Base-by-base conservation (phyloP, 805 yeast species). In the Limtongia smithiae region DNA sequence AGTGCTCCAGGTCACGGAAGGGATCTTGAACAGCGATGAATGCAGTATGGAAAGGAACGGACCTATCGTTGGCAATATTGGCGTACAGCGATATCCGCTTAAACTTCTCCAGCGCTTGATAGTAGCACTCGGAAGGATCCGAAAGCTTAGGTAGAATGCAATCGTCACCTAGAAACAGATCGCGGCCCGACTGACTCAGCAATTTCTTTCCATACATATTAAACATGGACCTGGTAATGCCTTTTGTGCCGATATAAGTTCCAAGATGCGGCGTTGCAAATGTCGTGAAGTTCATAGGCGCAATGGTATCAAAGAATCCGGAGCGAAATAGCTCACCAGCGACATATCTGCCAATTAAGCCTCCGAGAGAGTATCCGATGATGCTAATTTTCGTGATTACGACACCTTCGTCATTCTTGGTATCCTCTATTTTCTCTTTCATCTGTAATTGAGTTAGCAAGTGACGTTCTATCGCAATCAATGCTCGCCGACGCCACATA, bases 321-420 rank as follows among this genome's bases (percentile, higher is more conserved):
- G 67, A 30, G 66, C 72, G 71, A 46, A 76, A 66, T 51, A 80
- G 70, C 41, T 82, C 72, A 0, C 97, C 97, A 45, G 87, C 71
- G 24, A 85, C 77, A 63, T 85, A 87, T 36, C 97, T 73, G 0
- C 88, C 74, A 14, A 86, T 76, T 28, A 91, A 66, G 0, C 97
- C 97, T n/a, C 97, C 97, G 45, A 90, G 65, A 0, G 95, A 86
- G 64, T 90, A 90, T 0, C 97, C 96, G 2, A 89, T 75, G 34
- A 90, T 70, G 55, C 91, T 83, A 41, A 90, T 74, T 50, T 80
- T 76, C 9, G 72, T 71, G 9, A 85, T 83, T 14, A 51, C 58
- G n/a, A 63, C 66, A 5, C 63, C 63, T 1, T 58, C 61, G 71
- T 51, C 69, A 73, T 59, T 70, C 76, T 54, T 72, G 82, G 66